Percentiles rank a stretch among this genome's conserved stretches.
phyloP scores from a whole-genome alignment of 108 stramenopile species.

The Licmophora abbreviata region DNA sequence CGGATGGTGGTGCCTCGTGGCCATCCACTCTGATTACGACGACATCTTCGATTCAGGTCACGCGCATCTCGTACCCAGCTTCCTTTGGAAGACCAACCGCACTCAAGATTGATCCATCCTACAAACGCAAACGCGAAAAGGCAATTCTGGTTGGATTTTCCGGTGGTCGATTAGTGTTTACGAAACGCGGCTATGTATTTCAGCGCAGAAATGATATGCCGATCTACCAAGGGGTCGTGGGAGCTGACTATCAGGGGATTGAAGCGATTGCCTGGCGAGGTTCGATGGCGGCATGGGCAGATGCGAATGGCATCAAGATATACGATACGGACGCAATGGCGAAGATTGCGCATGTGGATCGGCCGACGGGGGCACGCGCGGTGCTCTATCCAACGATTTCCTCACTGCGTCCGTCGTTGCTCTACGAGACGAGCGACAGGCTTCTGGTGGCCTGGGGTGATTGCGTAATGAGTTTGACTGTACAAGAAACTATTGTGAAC shows the following conservation, averaged over 20 bases:
- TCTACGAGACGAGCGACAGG: slow-evolving; percentile 47
- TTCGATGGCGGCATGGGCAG: slow-evolving; percentile 68
- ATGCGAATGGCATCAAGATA: slow-evolving; percentile 62
- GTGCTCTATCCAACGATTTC: slow-evolving; percentile 58
- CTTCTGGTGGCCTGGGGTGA: slow-evolving; percentile 80
- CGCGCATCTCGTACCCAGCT: slow-evolving; percentile 28
- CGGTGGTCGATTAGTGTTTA: slow-evolving; percentile 55
- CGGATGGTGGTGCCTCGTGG: not conserved
- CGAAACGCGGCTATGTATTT: slow-evolving; percentile 41
- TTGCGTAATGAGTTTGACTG: slow-evolving; percentile 62
- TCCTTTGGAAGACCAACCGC: slow-evolving; percentile 41
- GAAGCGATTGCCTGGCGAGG: slow-evolving; percentile 73
- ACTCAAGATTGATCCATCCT: slow-evolving; percentile 64
- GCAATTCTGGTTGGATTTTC: slow-evolving; percentile 61
- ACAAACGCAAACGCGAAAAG: slow-evolving; percentile 35
- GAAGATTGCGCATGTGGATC: slow-evolving; percentile 75
- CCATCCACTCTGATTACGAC: slow-evolving; percentile 11
- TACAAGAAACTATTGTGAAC: slow-evolving; percentile 24
- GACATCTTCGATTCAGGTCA: slow-evolving; percentile 12
- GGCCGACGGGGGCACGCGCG: slow-evolving; percentile 68
- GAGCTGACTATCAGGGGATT: slow-evolving; percentile 36
- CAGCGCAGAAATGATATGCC: slow-evolving; percentile 40
- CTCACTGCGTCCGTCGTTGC: slow-evolving; percentile 31
- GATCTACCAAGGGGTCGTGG: slow-evolving; percentile 35
- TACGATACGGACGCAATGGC: slow-evolving; percentile 62